A percentile compares a stretch with the other conserved stretches of the same genome.
phyloP scores from a whole-genome alignment of 139 green algal species.

The Medakamo hakoo region DNA sequence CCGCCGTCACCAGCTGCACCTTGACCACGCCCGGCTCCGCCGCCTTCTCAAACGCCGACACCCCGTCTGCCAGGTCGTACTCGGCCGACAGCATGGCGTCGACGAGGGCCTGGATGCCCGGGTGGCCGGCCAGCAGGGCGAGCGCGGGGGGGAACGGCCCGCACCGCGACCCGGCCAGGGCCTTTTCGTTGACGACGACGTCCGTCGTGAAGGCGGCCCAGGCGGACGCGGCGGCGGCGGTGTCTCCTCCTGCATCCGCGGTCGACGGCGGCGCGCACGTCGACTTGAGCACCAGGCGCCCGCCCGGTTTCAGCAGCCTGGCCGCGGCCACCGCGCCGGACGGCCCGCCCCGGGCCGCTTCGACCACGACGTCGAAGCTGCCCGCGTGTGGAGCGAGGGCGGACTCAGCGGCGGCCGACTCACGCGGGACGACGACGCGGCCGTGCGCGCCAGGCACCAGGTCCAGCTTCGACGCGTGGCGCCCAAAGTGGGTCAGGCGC shows the following conservation, averaged over 20 bases:
- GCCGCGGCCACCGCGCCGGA: slow-evolving; percentile 26
- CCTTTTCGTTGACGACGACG: slow-evolving; percentile 55
- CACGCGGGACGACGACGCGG: slow-evolving; percentile 2
- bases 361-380: slow-evolving; percentile 36
- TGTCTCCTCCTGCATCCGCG: too few relatives aligned
- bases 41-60: slow-evolving; percentile 27
- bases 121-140: slow-evolving; percentile 18
- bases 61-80: slow-evolving; percentile 23
- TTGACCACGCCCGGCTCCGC: slow-evolving; percentile 35
- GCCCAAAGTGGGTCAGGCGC: neutral
- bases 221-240: slow-evolving; percentile 9
- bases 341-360: slow-evolving; percentile 29
- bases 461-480: neutral
- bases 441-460: neutral
- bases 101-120: slow-evolving; percentile 19
- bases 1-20: slow-evolving; percentile 35
- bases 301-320: slow-evolving; percentile 26
- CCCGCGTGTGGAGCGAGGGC: neutral
- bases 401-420: neutral
- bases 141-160: slow-evolving; percentile 42
- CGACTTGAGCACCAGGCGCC: slow-evolving; percentile 49
- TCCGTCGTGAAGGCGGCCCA: slow-evolving; percentile 46
- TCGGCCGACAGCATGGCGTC: slow-evolving; percentile 22
- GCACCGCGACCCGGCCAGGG: slow-evolving; percentile 32
- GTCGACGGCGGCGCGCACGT: slow-evolving; percentile 22